A percentile compares a stretch with the other conserved stretches of the same genome.
These are phyloP conservation scores for Rosa hybrid DNA, from an alignment of 331 rosid genomes.

Conservation along the genomic window DNA sequence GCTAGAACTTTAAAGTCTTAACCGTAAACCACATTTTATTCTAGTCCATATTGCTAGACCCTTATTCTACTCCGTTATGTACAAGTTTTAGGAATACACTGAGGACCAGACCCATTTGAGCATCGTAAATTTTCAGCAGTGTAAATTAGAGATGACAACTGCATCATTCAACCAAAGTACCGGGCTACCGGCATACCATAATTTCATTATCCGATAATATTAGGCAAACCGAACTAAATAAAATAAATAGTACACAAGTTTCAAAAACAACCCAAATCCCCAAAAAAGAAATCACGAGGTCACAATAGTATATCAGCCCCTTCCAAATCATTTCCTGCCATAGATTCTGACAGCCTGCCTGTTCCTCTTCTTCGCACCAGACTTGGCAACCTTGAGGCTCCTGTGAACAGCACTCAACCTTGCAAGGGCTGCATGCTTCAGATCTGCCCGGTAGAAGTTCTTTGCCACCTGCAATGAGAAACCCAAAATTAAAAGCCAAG, in stretches of 20 bases:
- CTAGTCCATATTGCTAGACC: neutral
- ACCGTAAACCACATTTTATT: neutral
- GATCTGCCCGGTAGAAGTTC: constrained; percentile 93
- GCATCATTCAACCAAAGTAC: neutral
- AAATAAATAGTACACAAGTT: neutral
- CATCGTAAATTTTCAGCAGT: neutral
- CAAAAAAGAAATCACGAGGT: neutral
- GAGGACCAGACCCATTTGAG: neutral
- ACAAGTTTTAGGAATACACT: neutral
- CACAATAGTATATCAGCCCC: neutral
- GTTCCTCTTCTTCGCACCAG: constrained; percentile 96
- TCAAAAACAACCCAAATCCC: neutral
- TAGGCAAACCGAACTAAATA: neutral
- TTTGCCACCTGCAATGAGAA: constrained; percentile 50
- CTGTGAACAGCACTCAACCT: constrained; percentile 86
- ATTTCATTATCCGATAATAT: neutral
- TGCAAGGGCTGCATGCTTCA: constrained; percentile 86
- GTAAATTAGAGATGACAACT: neutral
- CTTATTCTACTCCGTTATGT: neutral
- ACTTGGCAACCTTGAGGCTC: constrained; percentile 91
- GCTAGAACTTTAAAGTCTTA: neutral
- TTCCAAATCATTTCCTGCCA: constrained; percentile 54
- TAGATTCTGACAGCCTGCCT: constrained; percentile 62
- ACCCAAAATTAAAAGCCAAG: neutral
- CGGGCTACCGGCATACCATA: neutral